Evolutionary conservation across 768 basidiomycete species (phyloP).

Genomic region (Tubosaeta sp.): DNA sequence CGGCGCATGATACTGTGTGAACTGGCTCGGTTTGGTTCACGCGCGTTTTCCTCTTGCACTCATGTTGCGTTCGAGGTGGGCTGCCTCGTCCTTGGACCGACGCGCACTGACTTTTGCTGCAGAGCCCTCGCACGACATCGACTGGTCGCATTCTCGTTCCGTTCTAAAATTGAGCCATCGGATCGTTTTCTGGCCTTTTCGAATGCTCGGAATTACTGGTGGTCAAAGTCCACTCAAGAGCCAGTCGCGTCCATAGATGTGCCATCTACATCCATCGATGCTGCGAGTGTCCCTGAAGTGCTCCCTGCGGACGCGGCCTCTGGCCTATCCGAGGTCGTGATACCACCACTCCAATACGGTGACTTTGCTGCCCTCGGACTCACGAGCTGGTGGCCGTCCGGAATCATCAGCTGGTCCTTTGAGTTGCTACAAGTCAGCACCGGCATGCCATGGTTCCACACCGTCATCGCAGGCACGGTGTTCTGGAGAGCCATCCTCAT

Average conservation of each 20-base stretch:
- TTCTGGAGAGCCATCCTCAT: constrained; percentile 58
- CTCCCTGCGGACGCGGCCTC: constrained; percentile 9
- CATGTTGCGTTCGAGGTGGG: constrained; percentile 25
- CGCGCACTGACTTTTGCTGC: constrained; percentile 11
- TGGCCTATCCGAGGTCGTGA: constrained; percentile 19
- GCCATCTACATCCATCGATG: background rate
- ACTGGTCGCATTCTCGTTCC: constrained; percentile 15
- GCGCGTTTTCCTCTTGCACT: background rate
- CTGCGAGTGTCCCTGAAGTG: constrained; percentile 4
- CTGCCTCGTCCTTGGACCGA: background rate
- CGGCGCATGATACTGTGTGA: constrained; percentile 20
- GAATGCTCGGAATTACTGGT: constrained; percentile 29
- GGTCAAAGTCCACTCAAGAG: constrained; percentile 19
- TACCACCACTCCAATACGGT: constrained; percentile 60
- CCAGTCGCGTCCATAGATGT: background rate
- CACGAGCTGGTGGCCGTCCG: constrained; percentile 62
- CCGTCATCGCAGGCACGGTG: constrained; percentile 63
- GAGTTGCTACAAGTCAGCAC: constrained; percentile 67
- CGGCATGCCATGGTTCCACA: constrained; percentile 80
- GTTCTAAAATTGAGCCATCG: too few species aligned
- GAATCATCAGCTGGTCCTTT: constrained; percentile 55
- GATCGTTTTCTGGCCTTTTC: too few species aligned
- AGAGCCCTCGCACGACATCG: constrained; percentile 14
- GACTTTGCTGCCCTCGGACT: constrained; percentile 70
- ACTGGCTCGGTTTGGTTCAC: constrained; percentile 19